Conservation (phyloP, 108 stramenopile species). For the Skeletonema marinoi region DNA sequence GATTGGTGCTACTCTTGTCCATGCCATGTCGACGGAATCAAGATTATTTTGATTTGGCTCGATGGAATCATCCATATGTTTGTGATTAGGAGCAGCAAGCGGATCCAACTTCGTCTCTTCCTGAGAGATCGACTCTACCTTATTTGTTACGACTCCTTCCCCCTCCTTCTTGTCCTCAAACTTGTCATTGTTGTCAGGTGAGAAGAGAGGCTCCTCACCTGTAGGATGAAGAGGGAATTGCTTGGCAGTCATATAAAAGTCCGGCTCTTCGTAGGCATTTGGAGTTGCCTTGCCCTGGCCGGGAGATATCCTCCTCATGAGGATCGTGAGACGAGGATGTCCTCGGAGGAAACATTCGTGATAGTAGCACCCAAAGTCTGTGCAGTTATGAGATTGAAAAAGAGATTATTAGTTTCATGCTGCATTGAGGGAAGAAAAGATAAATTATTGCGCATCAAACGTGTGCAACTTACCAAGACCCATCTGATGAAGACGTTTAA, state of each 20-base stretch:
- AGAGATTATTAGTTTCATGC: background rate
- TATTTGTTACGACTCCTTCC: background rate
- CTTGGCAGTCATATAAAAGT: background rate
- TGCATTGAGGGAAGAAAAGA: background rate
- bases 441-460: too few relatives aligned
- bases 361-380: slow-evolving; percentile 27
- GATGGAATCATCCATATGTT: too few relatives aligned
- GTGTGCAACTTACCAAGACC: background rate
- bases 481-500: slow-evolving; percentile 29
- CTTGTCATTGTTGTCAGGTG: background rate
- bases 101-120: background rate
- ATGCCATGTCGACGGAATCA: background rate
- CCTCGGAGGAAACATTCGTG: slow-evolving; percentile 22
- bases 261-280: background rate
- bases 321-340: background rate
- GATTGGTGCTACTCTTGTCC: background rate
- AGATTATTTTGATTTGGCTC: background rate
- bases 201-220: background rate
- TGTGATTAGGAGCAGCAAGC: background rate
- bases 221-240: background rate
- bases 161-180: background rate
- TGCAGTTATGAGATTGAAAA: background rate
- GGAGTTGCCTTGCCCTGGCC: background rate
- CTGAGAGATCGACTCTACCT: background rate
- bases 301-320: slow-evolving; percentile 1